Evolutionary conservation across 768 basidiomycete genomes (phyloP).

Genomic region (Amanita exitialis): DNA sequence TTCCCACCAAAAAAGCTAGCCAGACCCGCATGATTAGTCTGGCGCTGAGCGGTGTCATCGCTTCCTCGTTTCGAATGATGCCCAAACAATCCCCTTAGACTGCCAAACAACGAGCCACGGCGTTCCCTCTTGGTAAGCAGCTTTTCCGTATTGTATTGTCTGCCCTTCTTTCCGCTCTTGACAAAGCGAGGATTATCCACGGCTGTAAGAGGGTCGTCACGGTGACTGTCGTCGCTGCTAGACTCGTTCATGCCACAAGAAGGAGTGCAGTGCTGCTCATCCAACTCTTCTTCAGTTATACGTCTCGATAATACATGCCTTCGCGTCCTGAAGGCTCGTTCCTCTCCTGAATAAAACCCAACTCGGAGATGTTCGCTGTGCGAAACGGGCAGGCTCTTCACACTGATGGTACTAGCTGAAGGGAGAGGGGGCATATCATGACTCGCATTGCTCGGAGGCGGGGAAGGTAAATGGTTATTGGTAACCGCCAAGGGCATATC

Average conservation of each 20-base stretch:
- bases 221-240: conserved; percentile 23
- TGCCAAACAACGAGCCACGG: conserved; percentile 1
- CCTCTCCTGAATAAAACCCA: neutral
- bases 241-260: conserved; percentile 15
- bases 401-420: neutral
- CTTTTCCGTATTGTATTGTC: neutral
- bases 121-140: conserved; percentile 6
- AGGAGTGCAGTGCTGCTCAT: conserved; percentile 9
- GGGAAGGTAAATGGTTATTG: conserved; percentile 1
- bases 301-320: conserved; percentile 18
- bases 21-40: neutral
- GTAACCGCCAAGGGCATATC: conserved; percentile 17
- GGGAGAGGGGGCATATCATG: neutral
- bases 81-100: conserved; percentile 3
- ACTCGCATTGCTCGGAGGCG: conserved; percentile 5
- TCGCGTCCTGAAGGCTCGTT: neutral
- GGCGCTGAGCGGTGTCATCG: neutral
- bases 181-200: conserved; percentile 50
- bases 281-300: conserved; percentile 24
- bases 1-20: conserved; percentile 4
- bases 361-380: neutral
- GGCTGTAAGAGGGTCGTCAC: conserved; percentile 25
- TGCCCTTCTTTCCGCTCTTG: conserved; percentile 7
- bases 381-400: conserved; percentile 1
- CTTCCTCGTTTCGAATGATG: neutral